Evolutionary conservation across 2,329 filamentous ascomycete genomes (phyloP), one percentile per base, ranked within the genome.

Genomic region (Ascochyta clinopodiicola): DNA sequence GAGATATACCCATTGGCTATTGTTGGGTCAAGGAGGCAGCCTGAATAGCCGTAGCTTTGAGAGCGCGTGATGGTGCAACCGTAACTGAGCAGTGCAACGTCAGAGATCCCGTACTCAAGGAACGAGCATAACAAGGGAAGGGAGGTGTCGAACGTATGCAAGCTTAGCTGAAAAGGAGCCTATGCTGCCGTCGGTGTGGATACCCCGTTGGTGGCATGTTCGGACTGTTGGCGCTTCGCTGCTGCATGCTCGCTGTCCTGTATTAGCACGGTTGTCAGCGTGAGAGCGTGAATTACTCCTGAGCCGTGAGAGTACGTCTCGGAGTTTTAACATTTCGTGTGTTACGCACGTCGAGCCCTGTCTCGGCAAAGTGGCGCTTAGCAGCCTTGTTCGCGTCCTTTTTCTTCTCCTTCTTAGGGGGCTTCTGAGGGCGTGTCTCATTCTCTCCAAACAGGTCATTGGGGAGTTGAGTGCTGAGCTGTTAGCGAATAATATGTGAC

Each of bases 391-490:
- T 54, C 36, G 51, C 47, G 34, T 64, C 59, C 56, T 66, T 70
- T 58, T 70, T 69, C 57, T 71, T 74, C 63, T 73, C 73, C 40
- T 73, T 70, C 66, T 79, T 81, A 64, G 76, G 77, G 29, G 73
- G 68, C 60, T 78, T 78, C 15, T 68, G 69, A 5, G 81, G 80
- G 46, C 75, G 72, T 5, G 66, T 73, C 76, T 99, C 95, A 68
- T 91, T 91, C 22, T 87, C 79, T 43, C 88, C 84, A 72, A 99
- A 99, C 2, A 98, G 87, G 74, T 99, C 94, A 56, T 91, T 88
- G 25, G 95, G 95, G 24, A 99, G 83, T 70, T 92, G 88, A 73
- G 91, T 90, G 77, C 93, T 97, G 15, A 25, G 29, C 43, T 67
- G 66, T 71, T 46, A 70, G 66, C 48, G 13, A 27, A 42, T 25